These are phyloP conservation scores for Allantophomopsis cytisporea DNA, from an alignment of 2,329 filamentous ascomycete species.

Conservation along the genomic window DNA sequence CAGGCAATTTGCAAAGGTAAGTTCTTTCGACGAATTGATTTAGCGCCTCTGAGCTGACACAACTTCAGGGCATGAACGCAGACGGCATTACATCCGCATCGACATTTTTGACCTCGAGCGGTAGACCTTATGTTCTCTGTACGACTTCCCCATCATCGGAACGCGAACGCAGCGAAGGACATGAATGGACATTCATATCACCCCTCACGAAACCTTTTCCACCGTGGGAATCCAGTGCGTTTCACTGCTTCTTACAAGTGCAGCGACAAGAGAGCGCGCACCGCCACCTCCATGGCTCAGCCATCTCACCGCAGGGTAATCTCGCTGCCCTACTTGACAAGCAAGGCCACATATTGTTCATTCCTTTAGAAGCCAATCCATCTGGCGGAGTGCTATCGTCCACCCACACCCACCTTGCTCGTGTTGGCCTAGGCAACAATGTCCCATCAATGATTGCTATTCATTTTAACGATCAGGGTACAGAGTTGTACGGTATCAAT, in stretches of 20 bases:
- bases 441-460: not conserved
- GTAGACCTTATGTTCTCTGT: not conserved
- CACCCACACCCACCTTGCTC: not conserved
- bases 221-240: not conserved
- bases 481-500: not conserved
- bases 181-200: not conserved
- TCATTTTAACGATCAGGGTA: not conserved
- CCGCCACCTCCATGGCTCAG: not conserved
- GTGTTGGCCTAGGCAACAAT: not conserved
- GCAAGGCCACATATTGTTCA: not conserved
- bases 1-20: not conserved
- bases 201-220: not conserved
- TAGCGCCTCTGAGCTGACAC: not conserved
- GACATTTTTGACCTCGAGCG: not conserved
- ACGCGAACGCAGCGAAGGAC: not conserved
- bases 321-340: not conserved
- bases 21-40: not conserved
- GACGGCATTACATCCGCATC: not conserved
- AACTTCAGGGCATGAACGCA: not conserved
- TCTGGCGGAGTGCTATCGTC: not conserved
- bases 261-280: not conserved
- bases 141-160: not conserved
- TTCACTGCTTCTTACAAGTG: not conserved
- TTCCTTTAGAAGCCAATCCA: not conserved
- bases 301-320: not conserved